These are phyloP conservation scores for Davidsoniella eucalypti DNA, from an alignment of 2,329 filamentous ascomycete species.

Conservation along the genomic window DNA sequence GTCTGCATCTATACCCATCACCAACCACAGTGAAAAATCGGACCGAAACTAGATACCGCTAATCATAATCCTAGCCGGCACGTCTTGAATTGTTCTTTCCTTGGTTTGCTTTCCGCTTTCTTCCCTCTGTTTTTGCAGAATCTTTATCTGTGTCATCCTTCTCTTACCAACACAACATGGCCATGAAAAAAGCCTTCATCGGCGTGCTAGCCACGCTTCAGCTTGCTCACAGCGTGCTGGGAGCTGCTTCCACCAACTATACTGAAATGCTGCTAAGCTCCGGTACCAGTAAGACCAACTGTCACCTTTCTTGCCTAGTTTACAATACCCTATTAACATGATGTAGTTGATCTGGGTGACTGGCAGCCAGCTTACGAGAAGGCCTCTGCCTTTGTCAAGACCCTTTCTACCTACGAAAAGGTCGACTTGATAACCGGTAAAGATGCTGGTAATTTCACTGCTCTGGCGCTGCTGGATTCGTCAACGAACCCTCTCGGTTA, in stretches of 20 bases:
- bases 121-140: background rate
- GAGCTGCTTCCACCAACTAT: conserved; percentile 14
- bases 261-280: conserved; percentile 14
- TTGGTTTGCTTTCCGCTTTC: too few relatives aligned
- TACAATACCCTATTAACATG: background rate
- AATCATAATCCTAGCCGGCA: too few relatives aligned
- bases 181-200: conserved; percentile 6
- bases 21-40: too few relatives aligned
- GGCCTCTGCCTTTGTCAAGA: conserved; percentile 47
- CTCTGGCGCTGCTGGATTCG: conserved; percentile 46
- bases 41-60: too few relatives aligned
- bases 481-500: conserved; percentile 40
- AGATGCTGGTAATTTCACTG: conserved; percentile 57
- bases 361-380: conserved; percentile 59
- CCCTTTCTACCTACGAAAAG: conserved; percentile 60
- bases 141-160: background rate
- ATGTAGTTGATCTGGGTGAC: conserved; percentile 16
- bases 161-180: background rate
- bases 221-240: conserved; percentile 10
- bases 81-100: too few relatives aligned
- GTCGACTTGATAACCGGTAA: conserved; percentile 62
- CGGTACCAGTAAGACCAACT: conserved; percentile 11
- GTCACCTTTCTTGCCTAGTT: background rate
- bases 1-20: too few relatives aligned
- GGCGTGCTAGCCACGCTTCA: conserved; percentile 11